Base-by-base conservation (phyloP, 2,329 filamentous ascomycete species). In the Hortaea sp. region DNA sequence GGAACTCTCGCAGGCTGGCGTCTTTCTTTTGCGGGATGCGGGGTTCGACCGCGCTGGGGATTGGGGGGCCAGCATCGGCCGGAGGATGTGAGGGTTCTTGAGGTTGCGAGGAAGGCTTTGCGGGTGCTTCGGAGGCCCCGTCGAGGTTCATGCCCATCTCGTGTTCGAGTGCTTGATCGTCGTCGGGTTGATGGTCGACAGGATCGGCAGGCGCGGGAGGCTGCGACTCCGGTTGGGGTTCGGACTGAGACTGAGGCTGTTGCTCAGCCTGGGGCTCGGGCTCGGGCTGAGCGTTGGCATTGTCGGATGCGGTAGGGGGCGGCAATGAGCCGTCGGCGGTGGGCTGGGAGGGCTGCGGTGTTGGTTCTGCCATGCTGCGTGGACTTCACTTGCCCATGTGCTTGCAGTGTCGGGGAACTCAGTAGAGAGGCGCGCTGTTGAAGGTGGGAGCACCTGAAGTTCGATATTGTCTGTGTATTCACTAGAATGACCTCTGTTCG, bases 1-100 rank as follows among this genome's bases (percentile, higher is more conserved):
- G 68, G 63, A 98, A 95, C 67, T 97, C 90, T 62, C 89, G 85
- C 54, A 98, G 71, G 35, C 85, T 94, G 13, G 84, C 83, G 69
- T 98, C 92, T 69, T 97, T 97, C 64, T 88, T 87, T 44, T 83
- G 82, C 1, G 85, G 82, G 53, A 86, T 71, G 60, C 78, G 79
- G 37, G 81, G 59, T 45, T 61, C 59, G 41, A 56, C 67, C 38
- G 74, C 66, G 5, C 74, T 49, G 20, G 61, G 59, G 51, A 50
- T 12, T 32, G 30, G 29, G 46, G 35, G 29, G 49, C 46, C 32
- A 28, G 43, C 81, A 82, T 2, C 35, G 28, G 43, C 6, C 32
- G 32, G 32, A 20, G 32, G 9, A 3, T 43, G 27, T 7, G 42
- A 7, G 31, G n/a, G n/a, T 2, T 44, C 11, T 29, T 29, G 42